Base-by-base conservation (phyloP, 225 moss, liverwort and hornwort species). In the Straminergon stramineum region DNA sequence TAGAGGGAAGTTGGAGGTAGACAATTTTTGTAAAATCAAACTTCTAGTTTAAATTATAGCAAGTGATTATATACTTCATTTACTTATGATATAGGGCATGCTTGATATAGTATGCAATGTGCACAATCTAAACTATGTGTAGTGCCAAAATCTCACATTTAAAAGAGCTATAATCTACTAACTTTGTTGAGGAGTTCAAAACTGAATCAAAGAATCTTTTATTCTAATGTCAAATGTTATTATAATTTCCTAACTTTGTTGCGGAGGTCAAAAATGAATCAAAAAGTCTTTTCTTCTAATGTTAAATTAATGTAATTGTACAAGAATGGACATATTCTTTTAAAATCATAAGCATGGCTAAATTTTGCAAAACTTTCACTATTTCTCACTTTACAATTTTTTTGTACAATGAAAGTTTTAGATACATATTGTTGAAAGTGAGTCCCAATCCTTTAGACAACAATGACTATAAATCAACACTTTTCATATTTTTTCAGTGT, bases 61-160 rank as follows among this genome's bases (percentile, higher is more conserved):
- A 10, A 28, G 4, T 28, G 4, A 1, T 28, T 28, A 28, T 45
- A 48, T 31, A 75, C 19, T 31, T 48, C 11, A 45, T 45, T 17
- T 30, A 17, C 5, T 43, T 18, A 30, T 30, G 0, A 18, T 5
- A 11, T 17, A 0, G 2, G 1, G 1, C 51, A 75, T 31, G 26
- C 9, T 31, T 31, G 1, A 48, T 48, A 4, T 48, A 4, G 11
- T 74, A 16, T 17, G 9, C 6, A 74, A 74, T 74, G 28, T 48
- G 1, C 19, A 18, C 48, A 75, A 75, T 75, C 2, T 31, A 4
- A 75, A 10, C 7, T 6, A 17, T 30, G 1, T 11, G 3, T 18
- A 48, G 18, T 17, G 4, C 0, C 3, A 27, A 10, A 73, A 43
- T 28, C 2, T 73, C 0, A 73, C 0, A 0, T 73, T 43, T 74